Base-by-base conservation (phyloP, 2,329 filamentous ascomycete species). In the Colletotrichum plurivorum region DNA sequence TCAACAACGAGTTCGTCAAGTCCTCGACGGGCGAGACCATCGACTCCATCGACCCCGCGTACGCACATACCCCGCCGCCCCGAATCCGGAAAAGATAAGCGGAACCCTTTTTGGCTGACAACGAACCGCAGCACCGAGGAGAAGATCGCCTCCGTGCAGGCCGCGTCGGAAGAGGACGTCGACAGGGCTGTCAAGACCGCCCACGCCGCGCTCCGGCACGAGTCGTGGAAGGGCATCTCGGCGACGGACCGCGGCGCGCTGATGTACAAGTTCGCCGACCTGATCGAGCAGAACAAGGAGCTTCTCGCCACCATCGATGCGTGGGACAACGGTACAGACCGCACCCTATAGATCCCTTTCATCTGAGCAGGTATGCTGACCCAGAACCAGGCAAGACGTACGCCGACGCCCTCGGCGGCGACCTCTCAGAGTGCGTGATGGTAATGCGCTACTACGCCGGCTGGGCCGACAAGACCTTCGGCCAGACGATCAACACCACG, bases 381-480 rank as follows among this genome's bases (percentile, higher is more conserved):
- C 1, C 12, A 18, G 1, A 7, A 13, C 18, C 31, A 51, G 64
- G 70, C 46, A 93, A 94, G 78, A 90, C 92, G 1, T 94, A 92
- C 78, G 79, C 81, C 2, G 89, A 91, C 13, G 84, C 93, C 0
- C 76, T 91, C 20, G 85, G 84, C 51, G 91, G 91, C 61, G 93
- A 95, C 75, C 73, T 94, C 9, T 81, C 77, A 1, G 80, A 83
- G 70, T 81, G 81, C 27, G 74, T 80, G 7, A 75, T 74, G 63
- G 79, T 89, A 20, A 82, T 90, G 51, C 89, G 91, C 73, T 95
- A 95, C 79, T 95, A 95, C 76, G 91, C 89, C 54, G 93, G 93
- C 43, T 95, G 88, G 80, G 91, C 92, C 39, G 93, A 95, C 80
- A 95, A 95, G 83, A 89, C 94, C 54, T 89, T 90, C 72, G 93